These are phyloP conservation scores for Protomyces pachydermus DNA, from an alignment of 1,139 yeast species.

Conservation along the genomic window DNA sequence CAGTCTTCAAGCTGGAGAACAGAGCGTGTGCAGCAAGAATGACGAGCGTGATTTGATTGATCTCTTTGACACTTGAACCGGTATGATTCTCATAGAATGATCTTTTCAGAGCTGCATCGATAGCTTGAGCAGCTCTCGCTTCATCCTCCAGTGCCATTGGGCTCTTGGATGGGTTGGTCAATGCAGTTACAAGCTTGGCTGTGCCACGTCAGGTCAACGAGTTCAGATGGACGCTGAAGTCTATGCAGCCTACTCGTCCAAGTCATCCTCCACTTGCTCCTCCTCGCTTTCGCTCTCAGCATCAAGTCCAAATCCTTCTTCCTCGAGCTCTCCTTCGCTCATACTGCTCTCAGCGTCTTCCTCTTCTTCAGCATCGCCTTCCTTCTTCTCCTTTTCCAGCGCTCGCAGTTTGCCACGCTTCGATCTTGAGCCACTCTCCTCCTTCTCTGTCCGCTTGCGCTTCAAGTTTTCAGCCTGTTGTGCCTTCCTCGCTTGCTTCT, in stretches of 20 bases:
- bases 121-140: background rate
- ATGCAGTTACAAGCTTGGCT: too few species aligned
- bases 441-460: slow-evolving; percentile 24
- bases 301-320: slow-evolving; percentile 6
- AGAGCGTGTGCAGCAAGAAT: slow-evolving; percentile 9
- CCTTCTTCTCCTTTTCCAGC: slow-evolving; percentile 2
- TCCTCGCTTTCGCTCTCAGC: slow-evolving; percentile 5
- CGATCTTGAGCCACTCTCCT: slow-evolving; percentile 12
- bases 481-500: slow-evolving; percentile 26
- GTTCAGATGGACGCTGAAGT: too few species aligned
- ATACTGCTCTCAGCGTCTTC: slow-evolving; percentile 11
- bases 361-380: slow-evolving; percentile 1
- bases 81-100: slow-evolving; percentile 20
- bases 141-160: background rate
- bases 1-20: background rate
- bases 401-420: slow-evolving; percentile 24
- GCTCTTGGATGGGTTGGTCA: too few species aligned
- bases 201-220: too few species aligned
- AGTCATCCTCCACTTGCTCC: background rate
- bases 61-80: slow-evolving; percentile 12
- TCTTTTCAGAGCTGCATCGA: slow-evolving; percentile 4
- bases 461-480: slow-evolving; percentile 26
- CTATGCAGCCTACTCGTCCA: background rate
- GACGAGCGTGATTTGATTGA: slow-evolving; percentile 15
- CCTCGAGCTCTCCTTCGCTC: slow-evolving; percentile 25